Base-by-base conservation (phyloP, 2,329 filamentous ascomycete species). In the Colletotrichum cereale region DNA sequence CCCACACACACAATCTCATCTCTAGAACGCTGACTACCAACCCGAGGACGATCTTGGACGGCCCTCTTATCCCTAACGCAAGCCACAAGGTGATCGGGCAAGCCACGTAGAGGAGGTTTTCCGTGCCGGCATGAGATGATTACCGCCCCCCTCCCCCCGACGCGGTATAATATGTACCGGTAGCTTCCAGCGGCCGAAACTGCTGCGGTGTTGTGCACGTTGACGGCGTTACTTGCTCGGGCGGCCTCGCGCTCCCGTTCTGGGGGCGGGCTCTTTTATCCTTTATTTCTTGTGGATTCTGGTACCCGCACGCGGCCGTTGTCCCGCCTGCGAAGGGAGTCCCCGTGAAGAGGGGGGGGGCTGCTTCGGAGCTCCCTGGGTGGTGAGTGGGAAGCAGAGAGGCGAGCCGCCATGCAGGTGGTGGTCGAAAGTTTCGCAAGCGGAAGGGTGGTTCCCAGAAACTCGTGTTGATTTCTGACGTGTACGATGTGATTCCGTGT, bases 1-100 rank as follows among this genome's bases (percentile, higher is more conserved):
- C n/a, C n/a, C 57, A n/a, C 56, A 34, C 31, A 47, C 47, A 18
- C 53, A n/a, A 58, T 66, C 55, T 2, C 53, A 40, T 57, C 34
- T 56, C 12, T 6, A 40, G 24, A n/a, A 57, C 21, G n/a, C 36
- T 57, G n/a, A 21, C 34, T n/a, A 38, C 12, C n/a, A 24, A 52
- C 31, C 36, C 16, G 5, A 16, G n/a, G 7, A 18, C 34, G 36
- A 5, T 16, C 18, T 36, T 26, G n/a, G 21, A 24, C 53, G 26
- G n/a, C 6, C 34, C 29, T 29, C 29, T 21, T 26, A 26, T 29
- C n/a, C 26, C 16, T 14, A 16, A 14, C 16, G n/a, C 29, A 62
- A 67, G 47, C 38, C 38, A 26, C 58, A 47, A 18, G 38, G 38
- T 63, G 31, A 31, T 38, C 38, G n/a, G 21, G 34, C 21, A 12